These are phyloP conservation scores for Albophoma yamanashiensis DNA, from an alignment of 2,329 filamentous ascomycete species.

Conservation along the genomic window DNA sequence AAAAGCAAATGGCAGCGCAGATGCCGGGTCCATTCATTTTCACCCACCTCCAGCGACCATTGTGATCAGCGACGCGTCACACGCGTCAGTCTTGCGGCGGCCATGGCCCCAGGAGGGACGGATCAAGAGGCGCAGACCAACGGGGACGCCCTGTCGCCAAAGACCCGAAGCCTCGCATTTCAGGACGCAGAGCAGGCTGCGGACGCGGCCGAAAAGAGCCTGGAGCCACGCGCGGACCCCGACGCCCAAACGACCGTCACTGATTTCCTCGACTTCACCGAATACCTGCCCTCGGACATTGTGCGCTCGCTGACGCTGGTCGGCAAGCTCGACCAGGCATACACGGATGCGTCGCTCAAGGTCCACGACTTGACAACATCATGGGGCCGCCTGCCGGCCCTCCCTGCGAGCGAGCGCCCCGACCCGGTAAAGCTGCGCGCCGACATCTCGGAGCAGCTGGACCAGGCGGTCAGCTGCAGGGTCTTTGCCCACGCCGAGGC, in stretches of 20 bases:
- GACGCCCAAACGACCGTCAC: constrained; percentile 60
- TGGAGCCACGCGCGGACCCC: constrained; percentile 47
- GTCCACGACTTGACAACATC: constrained; percentile 45
- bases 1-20: constrained; percentile 7
- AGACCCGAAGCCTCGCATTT: constrained; percentile 14
- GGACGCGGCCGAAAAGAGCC: constrained; percentile 27
- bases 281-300: constrained; percentile 59
- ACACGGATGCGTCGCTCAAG: constrained; percentile 42
- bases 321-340: constrained; percentile 49
- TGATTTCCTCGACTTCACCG: constrained; percentile 60
- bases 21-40: background rate
- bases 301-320: constrained; percentile 55
- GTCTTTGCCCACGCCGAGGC: constrained; percentile 52
- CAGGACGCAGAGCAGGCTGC: constrained; percentile 13
- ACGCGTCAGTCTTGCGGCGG: background rate
- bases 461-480: constrained; percentile 43
- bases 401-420: constrained; percentile 35
- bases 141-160: constrained; percentile 16
- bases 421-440: constrained; percentile 41
- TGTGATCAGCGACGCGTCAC: constrained; percentile 1
- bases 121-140: constrained; percentile 10
- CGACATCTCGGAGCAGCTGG: constrained; percentile 48
- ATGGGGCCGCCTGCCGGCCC: constrained; percentile 45
- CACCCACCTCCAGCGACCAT: background rate
- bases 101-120: constrained; percentile 17